These are phyloP conservation scores for Alternaria infectoria DNA, from an alignment of 2,329 filamentous ascomycete genomes.

Conservation along the genomic window DNA sequence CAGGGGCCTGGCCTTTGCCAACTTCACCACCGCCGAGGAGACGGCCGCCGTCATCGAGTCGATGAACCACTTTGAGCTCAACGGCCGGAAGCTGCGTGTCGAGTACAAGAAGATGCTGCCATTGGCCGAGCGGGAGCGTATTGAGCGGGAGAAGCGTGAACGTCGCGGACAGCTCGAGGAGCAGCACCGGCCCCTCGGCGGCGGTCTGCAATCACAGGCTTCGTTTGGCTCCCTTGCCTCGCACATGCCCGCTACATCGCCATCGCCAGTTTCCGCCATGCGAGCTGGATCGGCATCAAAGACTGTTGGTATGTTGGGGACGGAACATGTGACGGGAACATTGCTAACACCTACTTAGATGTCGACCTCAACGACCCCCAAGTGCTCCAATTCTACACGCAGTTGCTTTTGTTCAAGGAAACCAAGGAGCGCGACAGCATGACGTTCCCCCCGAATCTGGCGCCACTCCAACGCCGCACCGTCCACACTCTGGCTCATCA, in stretches of 20 bases:
- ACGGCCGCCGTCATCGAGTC: constrained; percentile 90
- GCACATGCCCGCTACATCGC: constrained; percentile 67
- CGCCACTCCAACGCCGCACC: constrained; percentile 83
- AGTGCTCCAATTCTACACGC: constrained; percentile 86
- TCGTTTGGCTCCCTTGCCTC: constrained; percentile 82
- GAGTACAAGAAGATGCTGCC: constrained; percentile 99
- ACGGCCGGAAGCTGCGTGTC: constrained; percentile 90
- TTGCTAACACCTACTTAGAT: constrained; percentile 56
- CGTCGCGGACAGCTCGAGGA: constrained; percentile 95
- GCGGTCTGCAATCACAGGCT: constrained; percentile 79
- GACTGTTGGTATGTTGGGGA: constrained; percentile 46
- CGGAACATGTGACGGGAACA: neutral
- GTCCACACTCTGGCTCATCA: constrained; percentile 96
- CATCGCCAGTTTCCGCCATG: constrained; percentile 69
- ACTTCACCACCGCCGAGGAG: constrained; percentile 95
- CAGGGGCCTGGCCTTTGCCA: constrained; percentile 93
- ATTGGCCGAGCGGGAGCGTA: constrained; percentile 89
- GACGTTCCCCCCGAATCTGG: constrained; percentile 80
- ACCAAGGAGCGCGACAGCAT: constrained; percentile 78
- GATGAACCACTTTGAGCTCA: constrained; percentile 94
- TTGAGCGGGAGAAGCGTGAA: constrained; percentile 96
- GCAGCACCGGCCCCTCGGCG: constrained; percentile 79
- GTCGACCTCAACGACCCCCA: constrained; percentile 91
- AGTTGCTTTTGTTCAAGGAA: constrained; percentile 87
- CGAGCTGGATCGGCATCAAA: constrained; percentile 53